Base-by-base conservation (phyloP, 768 basidiomycete genomes). In the Flagelloscypha sp. region DNA sequence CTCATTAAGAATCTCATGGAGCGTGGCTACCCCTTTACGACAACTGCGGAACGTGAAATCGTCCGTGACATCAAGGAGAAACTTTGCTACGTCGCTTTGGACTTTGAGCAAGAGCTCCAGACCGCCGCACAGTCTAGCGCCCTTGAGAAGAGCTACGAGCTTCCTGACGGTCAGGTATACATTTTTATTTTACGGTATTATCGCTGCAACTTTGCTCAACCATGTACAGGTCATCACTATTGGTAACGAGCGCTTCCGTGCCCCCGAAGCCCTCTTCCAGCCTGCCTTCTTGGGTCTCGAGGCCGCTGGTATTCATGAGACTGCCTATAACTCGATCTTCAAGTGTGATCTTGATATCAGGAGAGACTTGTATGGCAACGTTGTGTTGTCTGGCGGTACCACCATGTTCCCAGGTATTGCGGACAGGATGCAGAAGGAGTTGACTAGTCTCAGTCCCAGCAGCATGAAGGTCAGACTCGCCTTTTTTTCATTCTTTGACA, bases 261-360 rank as follows among this genome's bases (percentile, higher is more conserved):
- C 84, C 37, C 87, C 89, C 48, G 89, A 94, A 60, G 86, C 87
- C 12, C 78, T 94, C 59, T 94, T 92, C 85, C 84, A 89, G 65
- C 89, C 89, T 38, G 69, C 82, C 17, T 78, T 94, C 72, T 69
- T 92, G 41, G 88, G 88, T 50, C 79, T 79, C 37, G 78, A 80
- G 56, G 68, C 73, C 33, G 61, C 71, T 24, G 78, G 78, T 66
- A 75, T 79, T 52, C 87, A 92, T 66, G 86, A 92, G 68, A 89
- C 86, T 35, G 84, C 82, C 72, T 80, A 59, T 27, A 88, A 88
- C 75, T 89, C 88, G 23, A 84, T 86, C 70, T 79, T 74, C 70
- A 82, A 83, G 66, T 84, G 68, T 48, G 51, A 53, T 35, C 30
- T 53, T 33, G 71, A 81, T 44, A 66, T 78, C 55, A 65, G 73